A percentile compares a stretch with the other conserved stretches of the same genome.
phyloP scores from a whole-genome alignment of 2,329 filamentous ascomycete species.

The Sarocladium brachiariae region DNA sequence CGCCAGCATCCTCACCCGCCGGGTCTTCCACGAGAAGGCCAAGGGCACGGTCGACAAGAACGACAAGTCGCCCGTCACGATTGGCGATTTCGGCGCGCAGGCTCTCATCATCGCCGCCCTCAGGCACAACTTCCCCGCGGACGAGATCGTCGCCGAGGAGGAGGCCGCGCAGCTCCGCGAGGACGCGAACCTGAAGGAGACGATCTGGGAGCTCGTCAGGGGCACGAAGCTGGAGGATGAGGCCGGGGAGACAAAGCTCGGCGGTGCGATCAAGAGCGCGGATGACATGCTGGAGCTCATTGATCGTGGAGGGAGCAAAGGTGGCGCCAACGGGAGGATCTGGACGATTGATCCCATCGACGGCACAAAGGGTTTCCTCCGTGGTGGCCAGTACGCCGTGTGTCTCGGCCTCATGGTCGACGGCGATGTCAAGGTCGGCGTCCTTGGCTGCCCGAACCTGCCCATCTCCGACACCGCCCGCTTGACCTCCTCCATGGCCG shows the following conservation, averaged over 20 bases:
- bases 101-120: constrained; percentile 91
- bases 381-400: constrained; percentile 94
- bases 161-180: constrained; percentile 75
- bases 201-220: constrained; percentile 78
- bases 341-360: constrained; percentile 98
- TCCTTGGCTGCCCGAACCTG: constrained; percentile 91
- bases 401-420: constrained; percentile 89
- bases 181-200: constrained; percentile 56
- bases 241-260: constrained; percentile 52
- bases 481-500: constrained; percentile 60
- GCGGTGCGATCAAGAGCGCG: constrained; percentile 61
- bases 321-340: constrained; percentile 69
- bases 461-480: constrained; percentile 68
- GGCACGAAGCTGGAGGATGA: constrained; percentile 58
- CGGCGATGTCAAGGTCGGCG: constrained; percentile 88
- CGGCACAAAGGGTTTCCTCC: constrained; percentile 93
- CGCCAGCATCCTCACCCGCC: constrained; percentile 49
- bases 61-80: constrained; percentile 94
- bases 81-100: constrained; percentile 96
- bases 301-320: constrained; percentile 61
- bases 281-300: constrained; percentile 63
- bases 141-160: constrained; percentile 92
- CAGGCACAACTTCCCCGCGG: constrained; percentile 79
- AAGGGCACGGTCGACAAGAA: constrained; percentile 89
- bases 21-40: constrained; percentile 67